A percentile compares a stretch with the other conserved stretches of the same genome.
phyloP scores from a whole-genome alignment of 1,139 yeast species.

The Komagataea norvegica region DNA sequence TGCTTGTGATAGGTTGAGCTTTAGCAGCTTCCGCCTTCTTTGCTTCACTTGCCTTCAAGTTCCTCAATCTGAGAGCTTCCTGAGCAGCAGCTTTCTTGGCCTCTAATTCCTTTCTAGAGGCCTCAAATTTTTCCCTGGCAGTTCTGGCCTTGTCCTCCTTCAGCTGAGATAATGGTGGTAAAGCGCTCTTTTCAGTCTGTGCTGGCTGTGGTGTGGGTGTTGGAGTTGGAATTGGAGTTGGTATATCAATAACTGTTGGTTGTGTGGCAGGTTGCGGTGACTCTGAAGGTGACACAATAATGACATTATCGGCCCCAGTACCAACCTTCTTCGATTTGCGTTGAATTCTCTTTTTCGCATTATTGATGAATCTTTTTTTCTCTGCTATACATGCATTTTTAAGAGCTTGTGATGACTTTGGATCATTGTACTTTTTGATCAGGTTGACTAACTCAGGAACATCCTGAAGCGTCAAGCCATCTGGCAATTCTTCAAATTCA shows the following conservation, averaged over 20 bases:
- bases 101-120: slow-evolving; percentile 17
- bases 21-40: neutral
- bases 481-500: slow-evolving; percentile 3
- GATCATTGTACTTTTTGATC: slow-evolving; percentile 9
- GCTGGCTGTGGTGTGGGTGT: neutral
- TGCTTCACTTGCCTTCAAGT: neutral
- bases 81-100: slow-evolving; percentile 7
- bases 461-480: slow-evolving; percentile 11
- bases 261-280: neutral
- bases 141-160: slow-evolving; percentile 5
- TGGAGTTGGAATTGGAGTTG: neutral
- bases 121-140: slow-evolving; percentile 26
- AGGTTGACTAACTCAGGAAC: slow-evolving; percentile 10
- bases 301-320: too few species aligned
- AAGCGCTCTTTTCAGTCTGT: neutral
- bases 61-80: too few species aligned
- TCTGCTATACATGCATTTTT: slow-evolving; percentile 4
- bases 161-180: neutral
- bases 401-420: slow-evolving; percentile 1
- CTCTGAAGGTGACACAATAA: neutral
- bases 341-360: slow-evolving; percentile 13
- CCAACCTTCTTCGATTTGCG: neutral
- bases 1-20: neutral
- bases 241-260: neutral
- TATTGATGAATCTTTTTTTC: slow-evolving; percentile 14